Percentiles rank a stretch among this genome's conserved stretches.
These are phyloP conservation scores for Escovopsis sp. DNA, from an alignment of 2,329 filamentous ascomycete genomes.

Conservation along the genomic window DNA sequence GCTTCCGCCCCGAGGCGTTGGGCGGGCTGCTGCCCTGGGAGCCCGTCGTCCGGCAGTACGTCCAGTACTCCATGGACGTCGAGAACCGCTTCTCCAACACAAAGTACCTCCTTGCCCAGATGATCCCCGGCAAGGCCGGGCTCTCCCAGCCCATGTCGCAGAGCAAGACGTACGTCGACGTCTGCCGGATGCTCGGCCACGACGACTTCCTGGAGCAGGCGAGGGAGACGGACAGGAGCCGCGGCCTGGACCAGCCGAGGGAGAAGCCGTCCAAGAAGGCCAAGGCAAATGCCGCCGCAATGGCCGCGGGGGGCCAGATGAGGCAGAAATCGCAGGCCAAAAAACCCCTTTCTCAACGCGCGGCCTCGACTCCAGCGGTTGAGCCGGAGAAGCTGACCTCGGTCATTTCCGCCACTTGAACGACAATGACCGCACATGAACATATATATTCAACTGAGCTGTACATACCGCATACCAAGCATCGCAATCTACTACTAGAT, in stretches of 20 bases:
- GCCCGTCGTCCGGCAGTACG: slow-evolving; percentile 62
- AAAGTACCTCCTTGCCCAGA: slow-evolving; percentile 74
- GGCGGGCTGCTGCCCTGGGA: slow-evolving; percentile 62
- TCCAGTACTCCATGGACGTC: slow-evolving; percentile 56
- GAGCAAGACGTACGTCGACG: slow-evolving; percentile 56
- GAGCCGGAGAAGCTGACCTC: slow-evolving; percentile 13
- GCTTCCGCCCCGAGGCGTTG: slow-evolving; percentile 55
- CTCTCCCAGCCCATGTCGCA: slow-evolving; percentile 46
- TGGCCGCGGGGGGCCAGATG: slow-evolving; percentile 34
- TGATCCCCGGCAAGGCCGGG: slow-evolving; percentile 67
- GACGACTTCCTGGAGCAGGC: slow-evolving; percentile 50
- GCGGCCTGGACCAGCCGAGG: slow-evolving; percentile 42
- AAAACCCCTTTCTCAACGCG: slow-evolving; percentile 22
- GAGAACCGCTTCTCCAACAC: slow-evolving; percentile 87
- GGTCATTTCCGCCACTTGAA: slow-evolving; percentile 10
- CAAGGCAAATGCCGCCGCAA: slow-evolving; percentile 22
- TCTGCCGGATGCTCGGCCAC: slow-evolving; percentile 51
- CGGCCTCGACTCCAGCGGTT: slow-evolving; percentile 8
- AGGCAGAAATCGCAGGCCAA: slow-evolving; percentile 19
- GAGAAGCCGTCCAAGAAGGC: slow-evolving; percentile 16
- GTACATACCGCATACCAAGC: no score
- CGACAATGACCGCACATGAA: not conserved
- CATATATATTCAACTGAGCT: not conserved
- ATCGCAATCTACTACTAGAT: not conserved
- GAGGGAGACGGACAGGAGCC: slow-evolving; percentile 45